A percentile compares a stretch with the other conserved stretches of the same genome.
Evolutionary conservation across 2,329 filamentous ascomycete species (phyloP).

Genomic region (Ophiosphaerella narmari): DNA sequence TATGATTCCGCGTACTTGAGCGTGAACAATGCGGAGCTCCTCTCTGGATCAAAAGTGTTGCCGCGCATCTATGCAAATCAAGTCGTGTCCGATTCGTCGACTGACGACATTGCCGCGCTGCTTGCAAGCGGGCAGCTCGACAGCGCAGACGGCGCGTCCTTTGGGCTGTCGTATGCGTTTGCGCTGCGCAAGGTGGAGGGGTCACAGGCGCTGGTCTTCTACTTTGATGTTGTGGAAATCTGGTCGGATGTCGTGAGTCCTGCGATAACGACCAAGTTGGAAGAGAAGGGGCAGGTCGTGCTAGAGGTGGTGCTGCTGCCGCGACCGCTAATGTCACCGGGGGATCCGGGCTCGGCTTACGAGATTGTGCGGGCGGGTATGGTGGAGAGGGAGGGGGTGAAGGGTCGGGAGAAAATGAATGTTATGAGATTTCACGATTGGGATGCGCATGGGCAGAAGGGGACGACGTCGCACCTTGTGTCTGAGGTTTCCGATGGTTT

Average conservation of each 20-base stretch:
- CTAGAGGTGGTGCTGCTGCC: slow-evolving; percentile 34
- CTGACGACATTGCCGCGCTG: slow-evolving; percentile 15
- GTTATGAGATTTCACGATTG: slow-evolving; percentile 37
- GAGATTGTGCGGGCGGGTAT: slow-evolving; percentile 33
- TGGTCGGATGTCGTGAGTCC: slow-evolving; percentile 20
- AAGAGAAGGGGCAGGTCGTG: slow-evolving; percentile 29
- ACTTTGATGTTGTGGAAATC: slow-evolving; percentile 36
- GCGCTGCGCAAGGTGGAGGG: slow-evolving; percentile 24
- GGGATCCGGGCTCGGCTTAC: slow-evolving; percentile 20
- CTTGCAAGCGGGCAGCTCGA: slow-evolving; percentile 28
- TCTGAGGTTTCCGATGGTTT: slow-evolving; percentile 13
- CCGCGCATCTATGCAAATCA: slow-evolving; percentile 37
- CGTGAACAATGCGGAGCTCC: slow-evolving; percentile 33
- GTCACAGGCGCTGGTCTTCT: slow-evolving; percentile 28
- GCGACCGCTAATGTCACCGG: slow-evolving; percentile 27
- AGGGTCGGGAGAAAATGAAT: neutral
- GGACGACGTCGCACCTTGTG: slow-evolving; percentile 27
- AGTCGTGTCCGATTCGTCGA: slow-evolving; percentile 28
- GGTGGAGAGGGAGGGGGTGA: slow-evolving; percentile 7
- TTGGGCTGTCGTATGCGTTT: slow-evolving; percentile 38
- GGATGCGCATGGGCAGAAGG: slow-evolving; percentile 36
- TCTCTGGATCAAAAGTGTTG: slow-evolving; percentile 18
- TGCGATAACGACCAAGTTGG: slow-evolving; percentile 17
- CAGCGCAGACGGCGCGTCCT: slow-evolving; percentile 23
- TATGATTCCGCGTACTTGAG: slow-evolving; percentile 28